These are phyloP conservation scores for Zasmidium angulare DNA, from an alignment of 2,329 filamentous ascomycete genomes.

Conservation along the genomic window DNA sequence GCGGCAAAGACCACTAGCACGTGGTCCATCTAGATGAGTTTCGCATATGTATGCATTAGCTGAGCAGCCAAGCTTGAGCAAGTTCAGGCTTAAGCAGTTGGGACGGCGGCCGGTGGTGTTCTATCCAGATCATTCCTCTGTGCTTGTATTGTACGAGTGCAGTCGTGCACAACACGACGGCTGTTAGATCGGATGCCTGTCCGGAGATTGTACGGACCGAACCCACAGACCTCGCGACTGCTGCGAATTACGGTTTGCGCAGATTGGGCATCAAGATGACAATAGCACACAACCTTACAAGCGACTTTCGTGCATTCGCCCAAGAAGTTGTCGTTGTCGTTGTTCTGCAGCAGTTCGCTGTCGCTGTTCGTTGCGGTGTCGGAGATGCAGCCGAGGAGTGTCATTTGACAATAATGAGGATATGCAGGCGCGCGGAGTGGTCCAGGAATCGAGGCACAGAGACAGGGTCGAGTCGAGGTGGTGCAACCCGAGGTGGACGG, in stretches of 20 bases:
- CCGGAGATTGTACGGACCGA: slow-evolving; percentile 7
- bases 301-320: slow-evolving; percentile 3
- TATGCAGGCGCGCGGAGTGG: slow-evolving; percentile 1
- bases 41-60: too few species aligned
- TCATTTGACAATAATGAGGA: neutral
- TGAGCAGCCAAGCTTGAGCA: too few species aligned
- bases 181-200: neutral
- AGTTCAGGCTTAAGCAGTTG: too few species aligned
- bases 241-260: slow-evolving; percentile 2
- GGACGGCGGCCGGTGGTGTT: neutral
- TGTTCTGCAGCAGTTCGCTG: too few species aligned
- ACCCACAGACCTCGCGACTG: neutral
- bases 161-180: neutral
- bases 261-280: slow-evolving; percentile 15
- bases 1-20: neutral
- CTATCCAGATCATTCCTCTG: neutral
- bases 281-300: slow-evolving; percentile 10
- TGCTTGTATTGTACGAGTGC: neutral
- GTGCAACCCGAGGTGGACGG: slow-evolving; percentile 14
- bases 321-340: neutral
- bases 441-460: slow-evolving; percentile 1
- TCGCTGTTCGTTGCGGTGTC: too few species aligned
- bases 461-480: slow-evolving; percentile 3
- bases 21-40: neutral
- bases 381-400: neutral